phyloP scores from a whole-genome alignment of 163 green algal genomes.

The Scenedesmus sp. region DNA sequence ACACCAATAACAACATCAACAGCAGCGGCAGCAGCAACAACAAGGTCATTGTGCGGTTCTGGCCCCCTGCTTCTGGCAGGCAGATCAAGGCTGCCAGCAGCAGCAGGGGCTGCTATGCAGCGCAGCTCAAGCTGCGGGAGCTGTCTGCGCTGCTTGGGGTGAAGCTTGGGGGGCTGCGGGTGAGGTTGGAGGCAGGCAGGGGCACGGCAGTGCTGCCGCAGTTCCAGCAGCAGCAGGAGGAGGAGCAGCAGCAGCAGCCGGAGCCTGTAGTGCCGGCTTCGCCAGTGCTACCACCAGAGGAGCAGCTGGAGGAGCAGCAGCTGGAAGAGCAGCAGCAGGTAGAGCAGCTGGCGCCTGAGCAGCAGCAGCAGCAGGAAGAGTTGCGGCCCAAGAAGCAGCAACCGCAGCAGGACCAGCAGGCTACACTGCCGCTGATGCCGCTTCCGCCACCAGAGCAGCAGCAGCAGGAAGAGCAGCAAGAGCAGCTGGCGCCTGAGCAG shows the following conservation, averaged over 20 bases:
- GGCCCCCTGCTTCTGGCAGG: background rate
- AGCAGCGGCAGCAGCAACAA: constrained; percentile 17
- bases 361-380: background rate
- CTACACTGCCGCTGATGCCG: too few relatives aligned
- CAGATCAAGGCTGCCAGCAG: background rate
- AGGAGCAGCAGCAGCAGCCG: background rate
- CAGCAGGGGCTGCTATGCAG: background rate
- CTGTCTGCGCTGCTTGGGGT: background rate
- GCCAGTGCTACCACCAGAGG: background rate
- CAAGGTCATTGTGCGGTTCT: background rate
- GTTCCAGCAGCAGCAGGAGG: constrained; percentile 7
- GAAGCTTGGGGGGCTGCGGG: background rate
- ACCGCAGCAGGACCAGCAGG: too few relatives aligned
- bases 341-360: background rate
- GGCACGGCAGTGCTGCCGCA: background rate
- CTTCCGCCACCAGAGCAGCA: too few relatives aligned
- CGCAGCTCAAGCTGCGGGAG: background rate
- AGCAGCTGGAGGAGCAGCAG: background rate
- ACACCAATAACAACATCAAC: background rate
- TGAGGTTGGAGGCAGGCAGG: background rate
- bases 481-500: too few relatives aligned
- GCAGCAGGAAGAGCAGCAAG: too few relatives aligned
- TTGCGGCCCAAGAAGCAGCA: background rate
- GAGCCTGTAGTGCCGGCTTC: background rate
- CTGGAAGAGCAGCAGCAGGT: background rate